A percentile compares a stretch with the other conserved stretches of the same genome.
Evolutionary conservation across 495 filamentous ascomycete species (phyloP).

Genomic region (Platismatia glauca): DNA sequence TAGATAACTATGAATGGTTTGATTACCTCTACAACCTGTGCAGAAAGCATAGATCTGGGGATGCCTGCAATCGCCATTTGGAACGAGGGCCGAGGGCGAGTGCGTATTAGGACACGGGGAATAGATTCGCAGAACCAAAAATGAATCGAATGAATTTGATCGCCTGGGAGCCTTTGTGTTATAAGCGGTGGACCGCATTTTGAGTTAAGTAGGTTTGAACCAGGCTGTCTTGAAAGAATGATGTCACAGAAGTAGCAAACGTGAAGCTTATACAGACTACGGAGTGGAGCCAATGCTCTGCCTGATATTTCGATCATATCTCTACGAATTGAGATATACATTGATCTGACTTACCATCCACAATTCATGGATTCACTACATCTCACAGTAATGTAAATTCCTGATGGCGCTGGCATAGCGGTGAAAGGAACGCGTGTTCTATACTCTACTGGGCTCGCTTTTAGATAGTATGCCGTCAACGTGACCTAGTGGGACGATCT

Average conservation of each 20-base stretch:
- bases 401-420: too few species aligned
- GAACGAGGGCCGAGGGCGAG: background rate
- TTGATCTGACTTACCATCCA: too few species aligned
- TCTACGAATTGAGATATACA: too few species aligned
- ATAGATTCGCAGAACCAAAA: background rate
- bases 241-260: background rate
- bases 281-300: background rate
- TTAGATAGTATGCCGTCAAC: too few species aligned
- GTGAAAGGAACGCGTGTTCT: too few species aligned
- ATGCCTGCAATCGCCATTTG: slow-evolving; percentile 10
- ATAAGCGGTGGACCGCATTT: background rate
- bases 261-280: too few species aligned
- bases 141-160: background rate
- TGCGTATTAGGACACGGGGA: background rate
- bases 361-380: too few species aligned
- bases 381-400: too few species aligned
- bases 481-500: too few species aligned
- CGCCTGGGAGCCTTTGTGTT: background rate
- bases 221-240: background rate
- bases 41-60: slow-evolving; percentile 16
- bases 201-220: background rate
- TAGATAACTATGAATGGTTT: background rate
- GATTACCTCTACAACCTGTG: slow-evolving; percentile 17
- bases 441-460: too few species aligned
- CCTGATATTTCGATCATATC: too few species aligned